Evolutionary conservation across 768 basidiomycete genomes (phyloP), one percentile per base, ranked within the genome.

Genomic region (Albatrellus ellisii): DNA sequence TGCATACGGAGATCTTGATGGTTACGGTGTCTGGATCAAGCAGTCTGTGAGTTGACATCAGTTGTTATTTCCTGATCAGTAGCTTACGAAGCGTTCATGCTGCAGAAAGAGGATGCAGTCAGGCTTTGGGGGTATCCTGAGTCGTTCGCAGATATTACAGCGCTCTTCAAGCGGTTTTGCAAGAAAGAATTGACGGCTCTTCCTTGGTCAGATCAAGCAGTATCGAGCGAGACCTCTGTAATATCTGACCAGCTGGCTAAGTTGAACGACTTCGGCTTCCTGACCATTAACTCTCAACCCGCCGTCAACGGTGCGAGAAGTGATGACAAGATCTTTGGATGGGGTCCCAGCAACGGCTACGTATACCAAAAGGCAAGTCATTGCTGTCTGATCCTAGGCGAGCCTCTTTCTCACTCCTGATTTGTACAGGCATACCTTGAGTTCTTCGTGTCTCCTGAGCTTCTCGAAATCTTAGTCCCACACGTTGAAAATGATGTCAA

Each of bases 211-310:
- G 92, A 98, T 58, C 75, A 87, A 42, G 75, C 76, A n/a, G 76
- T 87, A 20, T 77, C 86, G 15, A 68, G 64, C 35, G 95, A 99
- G 62, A 98, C 90, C 0, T 63, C 69, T 3, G 69, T 80, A 36
- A 98, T 99, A 54, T 64, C 86, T 7, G 61, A 69, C 32, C 74
- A 84, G 48, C 72, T 99, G 4, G 75, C 86, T 27, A 73, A 74
- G 57, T 77, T 98, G 67, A 99, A 98, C 59, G 72, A 78, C 40
- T 64, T 87, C 14, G 95, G 95, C 2, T 99, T 92, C 69, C 62
- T 98, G 52, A 97, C 90, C 1, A 97, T 97, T 66, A 97, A 97
- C 62, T 91, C 88, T 18, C 92, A 97, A 58, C 92, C 92, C 8
- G 91, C 90, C 2, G 91, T 97, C 24, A 87, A 94, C 54, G 91